phyloP scores from a whole-genome alignment of 2,329 filamentous ascomycete species.

The Curvularia verruculosa region DNA sequence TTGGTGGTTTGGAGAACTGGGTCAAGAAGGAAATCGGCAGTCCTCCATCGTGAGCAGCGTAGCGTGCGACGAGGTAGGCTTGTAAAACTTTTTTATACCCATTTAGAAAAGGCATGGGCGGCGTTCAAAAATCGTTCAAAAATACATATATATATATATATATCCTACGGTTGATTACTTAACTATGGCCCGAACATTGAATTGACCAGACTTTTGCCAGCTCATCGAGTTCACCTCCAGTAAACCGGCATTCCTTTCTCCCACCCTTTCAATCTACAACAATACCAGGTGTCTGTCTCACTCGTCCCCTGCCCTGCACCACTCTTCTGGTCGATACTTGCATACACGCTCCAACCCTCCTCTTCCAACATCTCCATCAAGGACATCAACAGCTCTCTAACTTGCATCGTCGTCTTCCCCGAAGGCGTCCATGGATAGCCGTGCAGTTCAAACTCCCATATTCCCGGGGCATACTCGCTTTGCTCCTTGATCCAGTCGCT shows the following conservation, averaged over 20 bases:
- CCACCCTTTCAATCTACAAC: slow-evolving; percentile 31
- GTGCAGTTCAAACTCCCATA: slow-evolving; percentile 44
- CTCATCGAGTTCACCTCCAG: slow-evolving; percentile 2
- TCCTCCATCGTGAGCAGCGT: slow-evolving; percentile 20
- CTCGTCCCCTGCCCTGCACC: slow-evolving; percentile 21
- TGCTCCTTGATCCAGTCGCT: slow-evolving; percentile 18
- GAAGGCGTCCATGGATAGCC: slow-evolving; percentile 42
- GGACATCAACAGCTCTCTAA: slow-evolving; percentile 43
- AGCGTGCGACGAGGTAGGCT: neutral
- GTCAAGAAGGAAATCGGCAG: slow-evolving; percentile 71
- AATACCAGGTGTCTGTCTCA: slow-evolving; percentile 38
- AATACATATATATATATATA: no score
- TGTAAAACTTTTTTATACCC: slow-evolving; percentile 16
- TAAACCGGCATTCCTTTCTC: slow-evolving; percentile 29
- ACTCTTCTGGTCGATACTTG: slow-evolving; percentile 46
- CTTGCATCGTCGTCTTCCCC: slow-evolving; percentile 47
- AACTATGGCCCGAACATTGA: neutral
- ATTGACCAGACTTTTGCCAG: neutral
- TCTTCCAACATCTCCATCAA: slow-evolving; percentile 36
- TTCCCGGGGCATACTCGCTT: slow-evolving; percentile 18
- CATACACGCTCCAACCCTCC: slow-evolving; percentile 50
- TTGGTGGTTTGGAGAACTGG: slow-evolving; percentile 82
- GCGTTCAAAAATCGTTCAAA: slow-evolving; percentile 8
- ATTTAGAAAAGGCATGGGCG: slow-evolving; percentile 13
- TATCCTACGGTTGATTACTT: neutral